Base-by-base conservation (phyloP, 1,284 basidiomycete species). In the Blastosporella zonata region DNA sequence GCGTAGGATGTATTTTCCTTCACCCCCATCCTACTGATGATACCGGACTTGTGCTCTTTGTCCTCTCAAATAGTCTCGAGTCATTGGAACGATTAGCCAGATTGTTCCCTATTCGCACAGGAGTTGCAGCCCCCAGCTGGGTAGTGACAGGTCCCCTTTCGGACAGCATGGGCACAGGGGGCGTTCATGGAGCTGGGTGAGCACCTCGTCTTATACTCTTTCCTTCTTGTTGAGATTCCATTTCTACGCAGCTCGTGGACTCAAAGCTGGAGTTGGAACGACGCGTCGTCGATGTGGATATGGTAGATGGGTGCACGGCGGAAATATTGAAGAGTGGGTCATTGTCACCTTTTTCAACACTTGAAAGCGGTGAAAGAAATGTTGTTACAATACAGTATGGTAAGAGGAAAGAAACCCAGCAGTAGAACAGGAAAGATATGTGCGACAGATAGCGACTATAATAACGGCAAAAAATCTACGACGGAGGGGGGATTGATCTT, bases 61-160 rank as follows among this genome's bases (percentile, higher is more conserved):
- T 92, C 17, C 68, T 83, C 6, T 80, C 79, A 3, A 75, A 78
- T 5, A 81, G 83, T 54, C 55, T 59, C 0, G 55, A 60, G 1
- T 84, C 82, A 1, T 66, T 90, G 3, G 90, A 92, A 62, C 72
- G 80, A 41, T 79, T 77, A 0, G 64, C 77, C 1, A 75, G 86
- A 27, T 67, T 92, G n/a, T 85, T 93, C 57, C 90, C 91, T 1
- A 77, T 88, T 18, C 79, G 91, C 9, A 93, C 90, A 0, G 90
- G 89, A 3, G 71, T 92, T 5, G 64, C 79, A 7, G 69, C 77
- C 1, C 88, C 90, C 1, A 87, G 90, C 59, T 93, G 89, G 87
- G 61, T 88, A 1, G 71, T 91, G 13, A 68, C 83, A 1, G 76
- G 78, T 6, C 63, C 67, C 2, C 62, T 67, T 7, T 71, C 78